Evolutionary conservation across 805 yeast species (phyloP), one percentile per base, ranked within the genome.

Genomic region (Candida andamanensis): DNA sequence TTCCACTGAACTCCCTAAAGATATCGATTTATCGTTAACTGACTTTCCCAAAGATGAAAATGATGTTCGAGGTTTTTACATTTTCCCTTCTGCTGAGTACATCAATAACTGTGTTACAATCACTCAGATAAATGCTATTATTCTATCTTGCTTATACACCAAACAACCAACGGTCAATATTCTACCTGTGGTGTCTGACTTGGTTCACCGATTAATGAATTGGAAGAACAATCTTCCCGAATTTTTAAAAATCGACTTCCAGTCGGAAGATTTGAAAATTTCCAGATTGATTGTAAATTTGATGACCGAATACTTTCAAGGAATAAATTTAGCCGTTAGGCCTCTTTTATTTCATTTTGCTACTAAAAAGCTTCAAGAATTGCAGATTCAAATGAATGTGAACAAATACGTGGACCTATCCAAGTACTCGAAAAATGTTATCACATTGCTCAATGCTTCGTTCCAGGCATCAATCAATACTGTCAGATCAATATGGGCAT

Each of bases 281-380:
- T 70, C 84, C 2, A 64, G 94, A 41, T 56, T 80, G 18, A 74
- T 74, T 12, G 85, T 84, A 11, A 83, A 83, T 52, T 66, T 83
- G 47, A 79, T 80, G 78, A 80, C 89, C 2, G 94, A 83, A 49
- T 83, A 81, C 54, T 82, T 83, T 49, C 90, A 83, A 50, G 92
- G 92, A 32, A 70, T 83, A 55, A 83, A 83, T 48, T 56, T 83
- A 26, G 89, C 90, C 0, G 85, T 83, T 4, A 58, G 94, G 33
- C 92, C 92, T 3, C 58, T 83, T 24, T 55, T 83, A 28, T 82
- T 82, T 47, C 90, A 83, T 52, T 81, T 83, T 52, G 84, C 85
- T 0, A 70, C 84, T 10, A 67, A 76, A 32, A 83, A 81, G 44
- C 53, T 83, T 29, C 75, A 73, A 40, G 71, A 67, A 36, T 46